Evolutionary conservation across 345 rosid genomes (phyloP).

Genomic region (Bruguiera sexangula): DNA sequence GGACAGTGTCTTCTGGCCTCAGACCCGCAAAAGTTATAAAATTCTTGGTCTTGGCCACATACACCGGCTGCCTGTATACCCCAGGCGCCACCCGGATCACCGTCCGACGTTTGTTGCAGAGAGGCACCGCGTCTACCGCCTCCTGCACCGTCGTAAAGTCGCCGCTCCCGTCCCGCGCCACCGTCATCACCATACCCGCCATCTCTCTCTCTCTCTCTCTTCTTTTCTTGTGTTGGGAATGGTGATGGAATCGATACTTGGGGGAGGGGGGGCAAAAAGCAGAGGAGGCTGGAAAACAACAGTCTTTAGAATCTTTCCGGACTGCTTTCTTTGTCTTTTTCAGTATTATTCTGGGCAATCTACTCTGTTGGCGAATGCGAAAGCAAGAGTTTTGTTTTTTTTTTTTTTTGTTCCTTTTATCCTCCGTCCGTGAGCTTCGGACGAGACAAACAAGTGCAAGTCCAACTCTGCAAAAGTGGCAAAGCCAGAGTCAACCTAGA

Average conservation of each 20-base stretch:
- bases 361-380: neutral
- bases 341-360: neutral
- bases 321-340: neutral
- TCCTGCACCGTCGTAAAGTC: conserved; percentile 75
- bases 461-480: too few species aligned
- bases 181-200: conserved; percentile 62
- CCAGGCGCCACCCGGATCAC: conserved; percentile 79
- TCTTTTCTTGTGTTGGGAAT: neutral
- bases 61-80: conserved; percentile 70
- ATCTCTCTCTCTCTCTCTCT: conserved; percentile 12
- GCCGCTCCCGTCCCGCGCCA: conserved; percentile 69
- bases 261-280: neutral
- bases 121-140: conserved; percentile 78
- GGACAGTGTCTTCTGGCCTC: conserved; percentile 61
- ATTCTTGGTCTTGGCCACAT: conserved; percentile 90
- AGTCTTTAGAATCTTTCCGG: neutral
- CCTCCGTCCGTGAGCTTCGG: too few species aligned
- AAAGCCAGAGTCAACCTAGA: too few species aligned
- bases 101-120: conserved; percentile 63
- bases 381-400: neutral
- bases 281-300: neutral
- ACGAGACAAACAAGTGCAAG: too few species aligned
- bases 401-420: neutral
- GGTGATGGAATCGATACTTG: neutral
- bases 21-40: conserved; percentile 80